Evolutionary conservation across 495 filamentous ascomycete genomes (phyloP), one percentile per base, ranked within the genome.

Genomic region (Penicillium coffeae): DNA sequence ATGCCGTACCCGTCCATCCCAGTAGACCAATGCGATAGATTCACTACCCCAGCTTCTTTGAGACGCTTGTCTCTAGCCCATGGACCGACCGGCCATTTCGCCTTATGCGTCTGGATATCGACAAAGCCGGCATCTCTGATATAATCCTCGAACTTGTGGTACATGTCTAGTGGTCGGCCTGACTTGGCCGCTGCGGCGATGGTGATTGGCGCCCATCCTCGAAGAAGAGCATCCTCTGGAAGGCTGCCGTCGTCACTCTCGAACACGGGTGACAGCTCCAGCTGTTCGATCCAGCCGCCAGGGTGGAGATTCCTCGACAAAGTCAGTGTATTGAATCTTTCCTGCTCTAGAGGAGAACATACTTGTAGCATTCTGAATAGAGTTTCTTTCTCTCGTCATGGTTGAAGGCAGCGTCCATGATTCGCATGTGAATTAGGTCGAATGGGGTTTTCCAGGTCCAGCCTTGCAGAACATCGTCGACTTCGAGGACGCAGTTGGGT

Each of bases 201-300:
- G n/a, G n/a, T n/a, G n/a, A n/a, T n/a, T n/a, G n/a, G n/a, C n/a
- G n/a, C n/a, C n/a, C n/a, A n/a, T n/a, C n/a, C n/a, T n/a, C n/a
- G n/a, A n/a, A n/a, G n/a, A n/a, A n/a, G n/a, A n/a, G n/a, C n/a
- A n/a, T 52, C 52, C 21, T 57, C 51, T 16, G 48, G 41, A 13
- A 70, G 47, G 27, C 58, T 64, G 21, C 61, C 58, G 61, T 79
- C 77, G 48, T 77, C 72, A 48, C 63, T 70, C n/a, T 4, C 45
- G 45, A 14, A 72, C 64, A 39, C 52, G 48, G 32, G 65, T 60
- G 40, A 53, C 14, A 77, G 52, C 42, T 82, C 78, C 46, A 78
- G 68, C 30, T 77, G 57, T 45, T 82, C 79, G 33, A 80, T 61
- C 59, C 73, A 81, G 37, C 72, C 79, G 42, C 77, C 77, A 1